Percentiles rank a stretch among this genome's conserved stretches.
Conservation (phyloP, 2,329 filamentous ascomycete genomes). For the Teratosphaeria zuluensis region DNA sequence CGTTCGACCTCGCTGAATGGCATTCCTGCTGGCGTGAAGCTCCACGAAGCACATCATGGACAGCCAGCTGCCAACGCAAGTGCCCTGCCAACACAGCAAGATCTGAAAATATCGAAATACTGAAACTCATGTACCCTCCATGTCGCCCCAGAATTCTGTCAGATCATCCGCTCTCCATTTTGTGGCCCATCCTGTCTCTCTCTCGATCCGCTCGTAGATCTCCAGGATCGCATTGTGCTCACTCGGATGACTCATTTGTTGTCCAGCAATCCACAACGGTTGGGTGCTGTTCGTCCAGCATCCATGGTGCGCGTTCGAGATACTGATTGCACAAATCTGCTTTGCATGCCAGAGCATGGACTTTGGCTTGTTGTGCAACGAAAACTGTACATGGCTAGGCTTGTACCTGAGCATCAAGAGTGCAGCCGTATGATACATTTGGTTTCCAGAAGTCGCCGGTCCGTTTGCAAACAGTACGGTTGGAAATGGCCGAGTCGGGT, state of each 20-base stretch:
- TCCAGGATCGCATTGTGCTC: constrained; percentile 40
- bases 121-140: neutral
- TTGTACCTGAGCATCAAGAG: constrained; percentile 43
- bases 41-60: too few relatives aligned
- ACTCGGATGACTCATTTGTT: constrained; percentile 36
- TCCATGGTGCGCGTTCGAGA: constrained; percentile 36
- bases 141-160: constrained; percentile 40
- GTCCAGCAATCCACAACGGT: constrained; percentile 40
- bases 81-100: too few relatives aligned
- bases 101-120: too few relatives aligned
- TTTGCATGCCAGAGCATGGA: constrained; percentile 41
- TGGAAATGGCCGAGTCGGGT: constrained; percentile 23
- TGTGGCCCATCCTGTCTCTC: constrained; percentile 45
- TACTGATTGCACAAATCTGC: constrained; percentile 38
- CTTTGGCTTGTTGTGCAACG: constrained; percentile 20
- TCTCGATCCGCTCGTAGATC: constrained; percentile 41
- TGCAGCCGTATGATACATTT: constrained; percentile 49
- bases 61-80: too few relatives aligned
- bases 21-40: neutral
- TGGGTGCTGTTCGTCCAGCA: constrained; percentile 39
- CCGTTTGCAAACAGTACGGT: constrained; percentile 40
- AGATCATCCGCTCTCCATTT: constrained; percentile 45
- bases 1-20: neutral
- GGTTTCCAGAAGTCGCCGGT: constrained; percentile 38
- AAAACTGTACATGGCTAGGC: constrained; percentile 26